Conservation (phyloP, 371 early-diverging fungal genomes). For the Actinomucor elegans region DNA sequence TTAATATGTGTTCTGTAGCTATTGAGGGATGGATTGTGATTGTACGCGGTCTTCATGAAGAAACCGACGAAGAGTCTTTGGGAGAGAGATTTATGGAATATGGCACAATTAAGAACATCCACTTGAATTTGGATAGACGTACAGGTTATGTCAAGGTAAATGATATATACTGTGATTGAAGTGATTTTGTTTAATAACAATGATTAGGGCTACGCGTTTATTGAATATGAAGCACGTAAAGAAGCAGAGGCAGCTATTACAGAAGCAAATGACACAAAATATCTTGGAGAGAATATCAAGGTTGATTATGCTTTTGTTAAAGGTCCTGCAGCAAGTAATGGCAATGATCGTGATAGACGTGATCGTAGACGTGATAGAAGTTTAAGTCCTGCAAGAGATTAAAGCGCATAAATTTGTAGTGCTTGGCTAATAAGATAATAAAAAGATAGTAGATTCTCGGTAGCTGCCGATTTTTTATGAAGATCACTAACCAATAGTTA, state of each 20-base stretch:
- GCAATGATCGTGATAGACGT: conserved; percentile 15
- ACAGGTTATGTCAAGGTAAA: conserved; percentile 94
- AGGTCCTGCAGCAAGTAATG: conserved; percentile 12
- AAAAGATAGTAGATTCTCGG: too few relatives aligned
- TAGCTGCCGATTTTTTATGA: too few relatives aligned
- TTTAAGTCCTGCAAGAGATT: conserved; percentile 20
- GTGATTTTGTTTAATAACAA: background rate
- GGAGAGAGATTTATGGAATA: conserved; percentile 87
- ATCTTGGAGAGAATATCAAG: conserved; percentile 71
- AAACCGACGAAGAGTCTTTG: conserved; percentile 91
- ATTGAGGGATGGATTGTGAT: conserved; percentile 96
- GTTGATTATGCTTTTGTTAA: conserved; percentile 87
- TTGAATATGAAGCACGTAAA: conserved; percentile 83
- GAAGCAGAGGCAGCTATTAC: conserved; percentile 86
- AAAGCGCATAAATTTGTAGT: too few relatives aligned
- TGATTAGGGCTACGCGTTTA: conserved; percentile 86
- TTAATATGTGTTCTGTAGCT: conserved; percentile 40
- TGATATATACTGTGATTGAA: background rate
- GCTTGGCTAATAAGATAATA: too few relatives aligned
- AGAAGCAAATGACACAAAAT: conserved; percentile 65
- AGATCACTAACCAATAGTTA: too few relatives aligned
- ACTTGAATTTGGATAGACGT: conserved; percentile 90
- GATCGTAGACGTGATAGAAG: conserved; percentile 29
- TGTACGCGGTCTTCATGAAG: conserved; percentile 91
- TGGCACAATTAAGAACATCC: conserved; percentile 86